phyloP scores from a whole-genome alignment of 164 flowering plant species.

The Magnolia sinica region DNA sequence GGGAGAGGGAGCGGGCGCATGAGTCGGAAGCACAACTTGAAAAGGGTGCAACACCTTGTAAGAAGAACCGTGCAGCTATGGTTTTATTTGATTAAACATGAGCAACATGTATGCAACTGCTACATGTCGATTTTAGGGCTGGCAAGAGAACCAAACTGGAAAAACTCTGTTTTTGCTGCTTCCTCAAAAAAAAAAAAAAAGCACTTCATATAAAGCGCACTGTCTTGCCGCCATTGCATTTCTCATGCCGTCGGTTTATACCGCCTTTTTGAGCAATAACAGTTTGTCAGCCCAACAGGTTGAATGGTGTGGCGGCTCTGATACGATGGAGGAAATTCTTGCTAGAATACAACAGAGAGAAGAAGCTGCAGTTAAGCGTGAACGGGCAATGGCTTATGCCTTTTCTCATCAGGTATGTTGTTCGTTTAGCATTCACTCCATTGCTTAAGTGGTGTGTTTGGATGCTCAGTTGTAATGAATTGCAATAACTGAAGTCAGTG shows the following conservation, averaged over 20 bases:
- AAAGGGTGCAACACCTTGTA: too few relatives aligned
- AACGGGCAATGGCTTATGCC: constrained; percentile 95
- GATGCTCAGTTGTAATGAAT: too few relatives aligned
- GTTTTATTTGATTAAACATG: too few relatives aligned
- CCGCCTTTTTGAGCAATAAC: not conserved
- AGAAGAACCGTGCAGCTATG: too few relatives aligned
- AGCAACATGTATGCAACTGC: not conserved
- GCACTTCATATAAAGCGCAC: not conserved
- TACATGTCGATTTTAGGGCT: not conserved
- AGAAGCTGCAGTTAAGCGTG: constrained; percentile 89
- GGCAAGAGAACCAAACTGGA: not conserved
- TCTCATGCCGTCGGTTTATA: not conserved
- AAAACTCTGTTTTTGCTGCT: not conserved
- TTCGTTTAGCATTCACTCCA: not conserved
- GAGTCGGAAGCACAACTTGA: too few relatives aligned
- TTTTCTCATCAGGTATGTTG: constrained; percentile 82
- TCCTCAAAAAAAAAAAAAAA: not conserved
- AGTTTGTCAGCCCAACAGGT: constrained; percentile 41
- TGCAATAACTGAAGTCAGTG: too few relatives aligned
- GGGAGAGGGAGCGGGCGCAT: too few relatives aligned
- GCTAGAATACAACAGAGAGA: constrained; percentile 82
- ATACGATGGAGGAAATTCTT: constrained; percentile 72
- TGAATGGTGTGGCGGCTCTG: constrained; percentile 88
- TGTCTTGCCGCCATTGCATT: not conserved
- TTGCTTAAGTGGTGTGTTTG: not conserved